Conservation (phyloP, 2,329 filamentous ascomycete genomes). For the Penicillium sp. region DNA sequence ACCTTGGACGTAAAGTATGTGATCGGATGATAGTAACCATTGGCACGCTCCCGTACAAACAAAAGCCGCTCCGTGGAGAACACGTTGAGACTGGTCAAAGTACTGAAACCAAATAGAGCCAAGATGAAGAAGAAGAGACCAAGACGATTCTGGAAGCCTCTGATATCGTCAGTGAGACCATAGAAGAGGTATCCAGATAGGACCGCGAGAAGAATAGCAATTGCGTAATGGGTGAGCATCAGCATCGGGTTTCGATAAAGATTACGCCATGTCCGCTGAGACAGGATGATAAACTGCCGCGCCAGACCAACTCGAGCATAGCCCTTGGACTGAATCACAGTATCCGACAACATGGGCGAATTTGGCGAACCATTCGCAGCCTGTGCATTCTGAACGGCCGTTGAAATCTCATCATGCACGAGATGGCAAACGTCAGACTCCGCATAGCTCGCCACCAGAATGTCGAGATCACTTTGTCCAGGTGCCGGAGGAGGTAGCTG, state of each 20-base stretch:
- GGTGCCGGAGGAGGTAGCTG: constrained; percentile 58
- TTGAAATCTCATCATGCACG: constrained; percentile 74
- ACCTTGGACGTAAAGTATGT: constrained; percentile 96
- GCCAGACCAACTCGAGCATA: constrained; percentile 77
- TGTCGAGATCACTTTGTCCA: constrained; percentile 73
- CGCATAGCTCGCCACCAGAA: constrained; percentile 71
- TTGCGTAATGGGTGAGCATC: constrained; percentile 98
- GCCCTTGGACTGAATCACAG: constrained; percentile 66
- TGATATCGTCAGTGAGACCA: constrained; percentile 90
- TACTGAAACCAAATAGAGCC: constrained; percentile 94
- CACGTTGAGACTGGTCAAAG: constrained; percentile 86
- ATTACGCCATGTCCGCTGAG: constrained; percentile 91
- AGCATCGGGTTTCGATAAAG: constrained; percentile 96
- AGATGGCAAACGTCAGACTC: constrained; percentile 72
- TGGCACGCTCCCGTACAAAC: constrained; percentile 90
- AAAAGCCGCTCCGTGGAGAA: constrained; percentile 88
- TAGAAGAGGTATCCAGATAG: constrained; percentile 96
- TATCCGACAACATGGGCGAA: constrained; percentile 50
- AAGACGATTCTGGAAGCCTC: constrained; percentile 94
- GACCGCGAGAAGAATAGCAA: constrained; percentile 89
- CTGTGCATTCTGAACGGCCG: constrained; percentile 62
- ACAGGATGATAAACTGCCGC: constrained; percentile 85
- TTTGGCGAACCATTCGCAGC: constrained; percentile 65
- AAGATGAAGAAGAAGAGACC: constrained; percentile 97
- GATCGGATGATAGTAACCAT: constrained; percentile 91